Conservation (phyloP, 352 stramenopile genomes). For the Phytophthora tentaculata region DNA sequence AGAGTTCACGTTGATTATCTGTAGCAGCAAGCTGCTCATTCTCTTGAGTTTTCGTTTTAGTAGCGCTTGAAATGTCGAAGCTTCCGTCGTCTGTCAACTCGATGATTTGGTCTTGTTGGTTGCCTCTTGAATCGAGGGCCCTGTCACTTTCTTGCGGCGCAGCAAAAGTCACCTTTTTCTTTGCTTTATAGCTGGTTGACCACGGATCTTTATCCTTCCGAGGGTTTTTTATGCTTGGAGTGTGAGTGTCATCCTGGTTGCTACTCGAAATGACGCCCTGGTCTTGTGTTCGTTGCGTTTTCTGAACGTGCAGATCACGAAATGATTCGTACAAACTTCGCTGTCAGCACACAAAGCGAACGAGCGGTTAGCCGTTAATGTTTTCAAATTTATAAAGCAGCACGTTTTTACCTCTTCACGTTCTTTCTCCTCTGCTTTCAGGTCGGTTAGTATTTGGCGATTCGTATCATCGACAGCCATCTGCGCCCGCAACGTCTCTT, state of each 20-base stretch:
- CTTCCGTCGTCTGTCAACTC: constrained; percentile 58
- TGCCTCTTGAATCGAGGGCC: constrained; percentile 1
- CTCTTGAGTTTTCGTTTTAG: neutral
- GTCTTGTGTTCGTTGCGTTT: constrained; percentile 11
- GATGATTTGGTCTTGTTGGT: constrained; percentile 40
- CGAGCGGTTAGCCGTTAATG: neutral
- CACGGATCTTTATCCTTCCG: neutral
- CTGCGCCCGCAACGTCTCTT: constrained; percentile 76
- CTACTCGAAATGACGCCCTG: neutral
- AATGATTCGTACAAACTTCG: constrained; percentile 81
- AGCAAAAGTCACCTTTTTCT: constrained; percentile 58
- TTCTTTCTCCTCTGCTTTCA: constrained; percentile 80
- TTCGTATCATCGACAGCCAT: constrained; percentile 84
- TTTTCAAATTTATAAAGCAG: neutral
- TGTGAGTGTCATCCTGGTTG: constrained; percentile 14
- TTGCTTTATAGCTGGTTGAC: constrained; percentile 11
- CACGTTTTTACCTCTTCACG: constrained; percentile 65
- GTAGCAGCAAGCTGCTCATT: constrained; percentile 1
- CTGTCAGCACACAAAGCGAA: constrained; percentile 26
- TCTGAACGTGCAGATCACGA: constrained; percentile 41
- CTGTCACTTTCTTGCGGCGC: constrained; percentile 3
- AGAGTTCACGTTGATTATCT: neutral
- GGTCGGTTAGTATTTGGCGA: constrained; percentile 69
- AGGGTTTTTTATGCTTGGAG: neutral
- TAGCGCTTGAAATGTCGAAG: constrained; percentile 50